Conservation (phyloP, 2,329 filamentous ascomycete genomes). For the Paraphaeosphaeria sporulosa region DNA sequence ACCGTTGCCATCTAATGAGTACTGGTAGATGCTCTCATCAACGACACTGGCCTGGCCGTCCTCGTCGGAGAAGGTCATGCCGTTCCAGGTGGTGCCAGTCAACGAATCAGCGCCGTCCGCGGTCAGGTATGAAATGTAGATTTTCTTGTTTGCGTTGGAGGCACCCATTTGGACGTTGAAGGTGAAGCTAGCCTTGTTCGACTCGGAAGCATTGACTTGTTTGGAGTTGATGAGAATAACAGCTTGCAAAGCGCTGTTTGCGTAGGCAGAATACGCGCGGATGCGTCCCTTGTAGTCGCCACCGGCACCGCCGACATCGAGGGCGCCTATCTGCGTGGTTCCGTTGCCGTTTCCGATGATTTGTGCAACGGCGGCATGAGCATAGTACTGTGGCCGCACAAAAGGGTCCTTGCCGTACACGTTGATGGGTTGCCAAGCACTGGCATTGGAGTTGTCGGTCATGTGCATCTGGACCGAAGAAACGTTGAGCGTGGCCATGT, state of each 20-base stretch:
- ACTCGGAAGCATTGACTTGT: constrained; percentile 50
- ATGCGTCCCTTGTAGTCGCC: constrained; percentile 51
- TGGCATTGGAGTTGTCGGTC: constrained; percentile 61
- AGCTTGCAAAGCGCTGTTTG: constrained; percentile 51
- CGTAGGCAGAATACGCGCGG: constrained; percentile 56
- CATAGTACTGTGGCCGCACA: constrained; percentile 60
- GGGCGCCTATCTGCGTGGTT: constrained; percentile 53
- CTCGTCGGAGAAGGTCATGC: constrained; percentile 53
- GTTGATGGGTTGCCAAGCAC: constrained; percentile 58
- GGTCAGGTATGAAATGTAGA: constrained; percentile 59
- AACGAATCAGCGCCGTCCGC: constrained; percentile 55
- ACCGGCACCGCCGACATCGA: constrained; percentile 41
- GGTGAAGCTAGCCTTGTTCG: constrained; percentile 50
- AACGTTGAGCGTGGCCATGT: constrained; percentile 57
- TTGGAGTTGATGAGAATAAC: constrained; percentile 58
- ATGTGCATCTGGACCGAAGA: constrained; percentile 61
- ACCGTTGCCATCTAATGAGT: constrained; percentile 33
- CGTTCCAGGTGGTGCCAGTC: constrained; percentile 56
- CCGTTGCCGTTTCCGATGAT: constrained; percentile 57
- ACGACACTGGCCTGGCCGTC: constrained; percentile 52
- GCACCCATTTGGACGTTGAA: constrained; percentile 53
- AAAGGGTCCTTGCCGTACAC: constrained; percentile 51
- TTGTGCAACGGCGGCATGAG: constrained; percentile 60
- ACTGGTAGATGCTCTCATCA: constrained; percentile 41
- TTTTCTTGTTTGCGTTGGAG: constrained; percentile 49